Base-by-base conservation (phyloP, 2,329 filamentous ascomycete species). In the Aspergillus flavus region DNA sequence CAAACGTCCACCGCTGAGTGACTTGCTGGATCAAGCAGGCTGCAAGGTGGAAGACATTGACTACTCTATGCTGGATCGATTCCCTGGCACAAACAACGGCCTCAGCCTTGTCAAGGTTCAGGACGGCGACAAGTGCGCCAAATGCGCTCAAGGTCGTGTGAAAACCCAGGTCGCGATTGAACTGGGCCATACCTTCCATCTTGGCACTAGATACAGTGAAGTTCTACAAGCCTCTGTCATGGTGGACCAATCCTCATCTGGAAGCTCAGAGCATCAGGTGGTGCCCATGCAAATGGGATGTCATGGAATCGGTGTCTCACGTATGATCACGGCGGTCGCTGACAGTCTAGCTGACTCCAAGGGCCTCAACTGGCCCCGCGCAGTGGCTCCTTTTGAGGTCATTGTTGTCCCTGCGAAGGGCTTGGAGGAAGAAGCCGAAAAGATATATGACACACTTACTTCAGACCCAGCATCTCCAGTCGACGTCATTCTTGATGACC, bases 111-210 rank as follows among this genome's bases (percentile, higher is more conserved):
- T 93, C 9, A 85, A 86, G 62, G 86, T 90, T 21, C 81, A 81
- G 55, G 79, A 88, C 50, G 91, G 91, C 14, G 92, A 96, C 72
- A 70, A 77, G 12, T 99, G 95, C 71, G 87, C 91, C 0, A 82
- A 84, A 45, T 99, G 95, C 74, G 72, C 79, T 0, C 72, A 82
- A 0, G 91, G 91, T 0, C 81, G 76, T 2, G 81, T 98, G 26
- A 83, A 82, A 50, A 82, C 91, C 3, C 85, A 90, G 62, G 89
- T 86, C 65, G 92, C 93, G 9, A 89, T 98, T 57, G 95, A 99
- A 78, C 84, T 98, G 19, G 95, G 93, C 0, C 95, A 99, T 77
- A 98, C 95, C 0, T 99, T 99, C 79, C 89, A 96, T 76, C 88
- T 99, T 1, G 94, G 94, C 12, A 94, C 92, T 1, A 87, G 94